phyloP scores from a whole-genome alignment of 2,329 filamentous ascomycete species.

The Calonectria hongkongensis region DNA sequence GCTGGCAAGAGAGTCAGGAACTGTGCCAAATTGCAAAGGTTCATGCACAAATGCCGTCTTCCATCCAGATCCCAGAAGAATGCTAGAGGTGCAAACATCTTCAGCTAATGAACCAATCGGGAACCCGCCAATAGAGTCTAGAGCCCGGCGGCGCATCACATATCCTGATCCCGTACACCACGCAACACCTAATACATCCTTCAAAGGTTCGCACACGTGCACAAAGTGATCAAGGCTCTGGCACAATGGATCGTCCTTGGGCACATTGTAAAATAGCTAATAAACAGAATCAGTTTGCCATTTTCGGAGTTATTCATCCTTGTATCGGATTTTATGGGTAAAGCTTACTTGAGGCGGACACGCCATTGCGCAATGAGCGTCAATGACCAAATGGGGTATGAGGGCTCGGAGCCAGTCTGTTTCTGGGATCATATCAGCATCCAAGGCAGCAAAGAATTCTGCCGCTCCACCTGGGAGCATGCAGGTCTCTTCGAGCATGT shows the following conservation, averaged over 20 bases:
- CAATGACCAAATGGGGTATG: slow-evolving; percentile 54
- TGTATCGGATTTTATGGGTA: background rate
- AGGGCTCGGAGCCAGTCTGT: slow-evolving; percentile 70
- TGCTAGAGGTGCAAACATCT: slow-evolving; percentile 15
- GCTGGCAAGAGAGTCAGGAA: background rate
- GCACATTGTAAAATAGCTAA: slow-evolving; percentile 18
- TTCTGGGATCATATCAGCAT: slow-evolving; percentile 77
- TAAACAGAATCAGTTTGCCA: background rate
- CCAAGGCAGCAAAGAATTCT: slow-evolving; percentile 72
- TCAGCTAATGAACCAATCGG: slow-evolving; percentile 3
- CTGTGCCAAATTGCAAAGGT: slow-evolving; percentile 9
- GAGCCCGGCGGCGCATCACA: slow-evolving; percentile 69
- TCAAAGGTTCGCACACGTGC: slow-evolving; percentile 61
- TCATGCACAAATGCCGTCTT: slow-evolving; percentile 14
- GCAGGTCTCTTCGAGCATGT: background rate
- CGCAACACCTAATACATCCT: slow-evolving; percentile 64
- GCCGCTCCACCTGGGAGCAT: slow-evolving; percentile 65
- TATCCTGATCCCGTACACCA: slow-evolving; percentile 75
- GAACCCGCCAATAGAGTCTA: slow-evolving; percentile 45
- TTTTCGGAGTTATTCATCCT: background rate
- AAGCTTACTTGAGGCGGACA: slow-evolving; percentile 5
- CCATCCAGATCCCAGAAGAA: slow-evolving; percentile 11
- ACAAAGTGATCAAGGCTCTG: slow-evolving; percentile 18
- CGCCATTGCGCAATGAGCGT: background rate
- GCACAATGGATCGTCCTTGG: slow-evolving; percentile 7